Conservation (phyloP, 202 grass and related monocot genomes). For the Bolboschoenoplectus hybrid region DNA sequence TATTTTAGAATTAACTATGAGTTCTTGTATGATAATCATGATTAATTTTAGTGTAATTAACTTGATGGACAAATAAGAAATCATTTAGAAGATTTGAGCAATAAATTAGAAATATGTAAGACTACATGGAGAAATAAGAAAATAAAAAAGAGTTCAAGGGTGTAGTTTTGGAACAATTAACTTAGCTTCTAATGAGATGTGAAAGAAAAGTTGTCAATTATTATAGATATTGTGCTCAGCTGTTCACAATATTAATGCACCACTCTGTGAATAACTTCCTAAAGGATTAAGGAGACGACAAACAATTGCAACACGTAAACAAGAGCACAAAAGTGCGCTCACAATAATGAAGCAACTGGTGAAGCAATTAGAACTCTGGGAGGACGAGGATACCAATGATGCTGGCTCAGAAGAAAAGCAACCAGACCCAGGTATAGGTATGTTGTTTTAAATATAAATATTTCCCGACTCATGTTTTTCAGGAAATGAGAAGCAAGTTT, state of each 20-base stretch:
- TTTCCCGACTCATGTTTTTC: not conserved
- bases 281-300: not conserved
- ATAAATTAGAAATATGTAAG: too few relatives aligned
- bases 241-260: not conserved
- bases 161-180: not conserved
- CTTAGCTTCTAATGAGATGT: not conserved
- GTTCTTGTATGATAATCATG: too few relatives aligned
- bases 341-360: conserved; percentile 3
- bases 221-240: not conserved
- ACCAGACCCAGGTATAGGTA: not conserved
- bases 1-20: too few relatives aligned
- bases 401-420: not conserved
- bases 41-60: too few relatives aligned
- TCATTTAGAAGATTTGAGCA: too few relatives aligned
- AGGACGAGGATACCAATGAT: not conserved
- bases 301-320: not conserved
- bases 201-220: not conserved
- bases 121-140: too few relatives aligned
- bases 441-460: not conserved
- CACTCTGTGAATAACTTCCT: not conserved
- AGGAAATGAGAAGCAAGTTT: not conserved
- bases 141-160: too few relatives aligned
- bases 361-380: not conserved
- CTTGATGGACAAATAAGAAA: too few relatives aligned
- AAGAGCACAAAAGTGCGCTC: not conserved